phyloP scores from a whole-genome alignment of 83 land plant species.

The Picea abies region DNA sequence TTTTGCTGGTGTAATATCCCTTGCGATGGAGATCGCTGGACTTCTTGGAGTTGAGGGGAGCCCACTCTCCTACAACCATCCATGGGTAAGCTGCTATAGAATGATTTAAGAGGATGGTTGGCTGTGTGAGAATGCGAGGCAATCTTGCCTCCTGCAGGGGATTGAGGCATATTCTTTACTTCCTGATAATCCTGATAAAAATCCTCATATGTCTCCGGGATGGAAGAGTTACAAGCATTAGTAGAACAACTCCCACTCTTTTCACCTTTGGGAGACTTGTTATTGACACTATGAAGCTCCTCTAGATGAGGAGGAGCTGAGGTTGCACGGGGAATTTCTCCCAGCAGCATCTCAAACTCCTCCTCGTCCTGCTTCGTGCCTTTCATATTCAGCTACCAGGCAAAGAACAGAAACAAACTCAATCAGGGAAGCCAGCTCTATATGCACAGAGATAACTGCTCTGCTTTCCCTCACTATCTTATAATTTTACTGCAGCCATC shows the following conservation, averaged over 20 bases:
- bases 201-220: background rate
- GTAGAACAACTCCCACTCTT: background rate
- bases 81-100: background rate
- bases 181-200: background rate
- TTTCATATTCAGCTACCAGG: too few relatives aligned
- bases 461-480: too few relatives aligned
- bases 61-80: background rate
- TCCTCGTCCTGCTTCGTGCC: background rate
- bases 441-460: too few relatives aligned
- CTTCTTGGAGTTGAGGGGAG: background rate
- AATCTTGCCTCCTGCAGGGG: background rate
- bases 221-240: background rate
- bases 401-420: too few relatives aligned
- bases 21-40: background rate
- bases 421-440: too few relatives aligned
- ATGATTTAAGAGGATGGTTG: background rate
- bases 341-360: slow-evolving; percentile 23
- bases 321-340: slow-evolving; percentile 22
- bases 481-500: too few relatives aligned
- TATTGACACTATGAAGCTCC: background rate
- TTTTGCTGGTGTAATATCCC: background rate
- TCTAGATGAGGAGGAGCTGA: slow-evolving; percentile 11
- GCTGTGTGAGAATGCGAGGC: background rate
- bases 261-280: background rate
- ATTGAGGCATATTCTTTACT: background rate